Evolutionary conservation across 2,329 filamentous ascomycete species (phyloP).

Genomic region (Colletotrichum gloeosporioides): DNA sequence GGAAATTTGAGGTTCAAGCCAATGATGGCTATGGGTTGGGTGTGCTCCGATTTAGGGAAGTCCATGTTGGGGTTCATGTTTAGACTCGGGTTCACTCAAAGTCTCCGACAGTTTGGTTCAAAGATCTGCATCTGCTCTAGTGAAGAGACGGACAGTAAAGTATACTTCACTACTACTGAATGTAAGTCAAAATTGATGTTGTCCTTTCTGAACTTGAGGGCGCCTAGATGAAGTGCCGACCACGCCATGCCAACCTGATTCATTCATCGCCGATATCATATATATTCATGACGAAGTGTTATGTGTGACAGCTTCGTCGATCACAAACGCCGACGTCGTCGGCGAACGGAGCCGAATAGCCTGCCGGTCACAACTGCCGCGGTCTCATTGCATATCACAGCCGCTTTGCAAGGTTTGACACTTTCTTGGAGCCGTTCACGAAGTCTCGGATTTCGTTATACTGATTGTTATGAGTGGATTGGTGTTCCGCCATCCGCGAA

Average conservation of each 20-base stretch:
- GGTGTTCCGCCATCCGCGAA: neutral
- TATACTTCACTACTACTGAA: neutral
- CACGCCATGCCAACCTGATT: neutral
- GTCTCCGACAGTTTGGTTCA: neutral
- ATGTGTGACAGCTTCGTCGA: neutral
- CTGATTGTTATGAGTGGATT: neutral
- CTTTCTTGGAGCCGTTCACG: neutral
- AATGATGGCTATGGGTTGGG: conserved; percentile 25
- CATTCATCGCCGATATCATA: neutral
- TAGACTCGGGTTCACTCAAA: neutral
- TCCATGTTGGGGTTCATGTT: neutral
- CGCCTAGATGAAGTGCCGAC: neutral
- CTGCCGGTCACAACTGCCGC: neutral
- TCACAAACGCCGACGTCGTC: neutral
- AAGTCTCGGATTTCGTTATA: neutral
- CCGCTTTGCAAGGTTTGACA: neutral
- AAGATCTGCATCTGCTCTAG: neutral
- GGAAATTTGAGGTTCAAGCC: conserved; percentile 26
- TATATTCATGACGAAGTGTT: neutral
- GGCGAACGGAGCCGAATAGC: neutral
- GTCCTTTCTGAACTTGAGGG: neutral
- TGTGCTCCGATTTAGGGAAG: neutral
- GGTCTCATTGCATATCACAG: neutral
- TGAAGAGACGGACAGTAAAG: neutral
- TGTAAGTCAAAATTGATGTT: neutral